A percentile compares a stretch with the other conserved stretches of the same genome.
Conservation (phyloP, 2,329 filamentous ascomycete genomes). For the Zalaria obscura region DNA sequence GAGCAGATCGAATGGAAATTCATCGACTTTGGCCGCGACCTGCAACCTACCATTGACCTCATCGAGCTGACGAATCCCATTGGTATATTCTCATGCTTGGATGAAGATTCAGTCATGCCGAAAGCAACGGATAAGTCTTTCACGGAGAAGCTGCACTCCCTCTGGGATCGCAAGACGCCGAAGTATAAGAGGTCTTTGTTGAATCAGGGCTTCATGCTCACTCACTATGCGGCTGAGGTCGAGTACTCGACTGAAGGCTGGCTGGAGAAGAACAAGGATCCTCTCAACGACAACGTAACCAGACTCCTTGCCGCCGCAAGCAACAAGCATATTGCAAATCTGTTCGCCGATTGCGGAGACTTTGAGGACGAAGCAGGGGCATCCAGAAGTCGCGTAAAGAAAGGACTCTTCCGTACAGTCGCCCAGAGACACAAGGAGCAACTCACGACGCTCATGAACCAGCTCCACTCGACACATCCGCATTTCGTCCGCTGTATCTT, state of each 20-base stretch:
- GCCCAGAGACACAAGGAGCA: slow-evolving; percentile 97
- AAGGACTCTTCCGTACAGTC: slow-evolving; percentile 90
- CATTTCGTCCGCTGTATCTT: slow-evolving; percentile 97
- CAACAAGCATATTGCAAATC: slow-evolving; percentile 66
- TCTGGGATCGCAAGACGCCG: slow-evolving; percentile 91
- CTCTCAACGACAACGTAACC: slow-evolving; percentile 92
- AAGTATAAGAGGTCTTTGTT: slow-evolving; percentile 86
- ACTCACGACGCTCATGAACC: slow-evolving; percentile 86
- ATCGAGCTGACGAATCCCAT: slow-evolving; percentile 95
- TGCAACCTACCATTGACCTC: slow-evolving; percentile 94
- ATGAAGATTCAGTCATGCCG: slow-evolving; percentile 97
- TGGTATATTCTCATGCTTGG: slow-evolving; percentile 94
- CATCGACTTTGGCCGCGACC: slow-evolving; percentile 93
- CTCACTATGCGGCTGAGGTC: slow-evolving; percentile 94
- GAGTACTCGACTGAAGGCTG: slow-evolving; percentile 92
- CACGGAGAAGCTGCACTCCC: slow-evolving; percentile 88
- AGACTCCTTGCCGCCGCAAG: slow-evolving; percentile 69
- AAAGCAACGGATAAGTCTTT: slow-evolving; percentile 96
- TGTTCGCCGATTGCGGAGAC: slow-evolving; percentile 84
- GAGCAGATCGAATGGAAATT: slow-evolving; percentile 99
- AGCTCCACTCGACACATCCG: slow-evolving; percentile 89
- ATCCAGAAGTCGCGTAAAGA: slow-evolving; percentile 74
- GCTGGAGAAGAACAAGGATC: slow-evolving; percentile 99
- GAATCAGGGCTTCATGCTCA: slow-evolving; percentile 85
- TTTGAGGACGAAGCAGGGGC: slow-evolving; percentile 57